Evolutionary conservation across 768 basidiomycete genomes (phyloP).

Genomic region (Calocybe cyanea): DNA sequence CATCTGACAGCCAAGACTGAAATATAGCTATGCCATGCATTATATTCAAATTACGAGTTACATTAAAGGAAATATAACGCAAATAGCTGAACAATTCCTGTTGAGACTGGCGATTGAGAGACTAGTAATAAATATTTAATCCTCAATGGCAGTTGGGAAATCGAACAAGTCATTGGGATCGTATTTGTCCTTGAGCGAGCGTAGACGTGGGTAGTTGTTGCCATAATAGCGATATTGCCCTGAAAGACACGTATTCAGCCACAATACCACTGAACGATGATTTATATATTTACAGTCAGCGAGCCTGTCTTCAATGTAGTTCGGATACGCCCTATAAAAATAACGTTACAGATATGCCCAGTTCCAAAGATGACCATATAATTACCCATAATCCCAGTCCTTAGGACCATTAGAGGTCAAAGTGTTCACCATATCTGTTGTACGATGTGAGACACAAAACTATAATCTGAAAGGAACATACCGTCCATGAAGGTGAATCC

Average conservation of each 20-base stretch:
- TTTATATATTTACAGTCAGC: conserved; percentile 24
- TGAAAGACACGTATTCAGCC: conserved; percentile 9
- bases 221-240: conserved; percentile 34
- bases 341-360: conserved; percentile 1
- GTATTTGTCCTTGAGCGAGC: conserved; percentile 26
- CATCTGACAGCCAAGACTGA: conserved; percentile 13
- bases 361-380: neutral
- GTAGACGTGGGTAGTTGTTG: conserved; percentile 26
- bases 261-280: neutral
- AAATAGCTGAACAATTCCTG: too few relatives aligned
- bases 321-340: conserved; percentile 27
- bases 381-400: conserved; percentile 27
- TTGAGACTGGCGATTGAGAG: too few relatives aligned
- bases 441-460: neutral
- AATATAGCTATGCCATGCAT: too few relatives aligned
- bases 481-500: conserved; percentile 43
- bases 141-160: conserved; percentile 33
- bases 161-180: conserved; percentile 36
- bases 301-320: conserved; percentile 36
- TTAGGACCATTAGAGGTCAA: conserved; percentile 23
- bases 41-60: too few relatives aligned
- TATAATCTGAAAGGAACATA: conserved; percentile 4
- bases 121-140: neutral
- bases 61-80: too few relatives aligned
- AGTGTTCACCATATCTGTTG: conserved; percentile 21